These are phyloP conservation scores for Tulasnella sp. DNA, from an alignment of 768 basidiomycete species.

Conservation along the genomic window DNA sequence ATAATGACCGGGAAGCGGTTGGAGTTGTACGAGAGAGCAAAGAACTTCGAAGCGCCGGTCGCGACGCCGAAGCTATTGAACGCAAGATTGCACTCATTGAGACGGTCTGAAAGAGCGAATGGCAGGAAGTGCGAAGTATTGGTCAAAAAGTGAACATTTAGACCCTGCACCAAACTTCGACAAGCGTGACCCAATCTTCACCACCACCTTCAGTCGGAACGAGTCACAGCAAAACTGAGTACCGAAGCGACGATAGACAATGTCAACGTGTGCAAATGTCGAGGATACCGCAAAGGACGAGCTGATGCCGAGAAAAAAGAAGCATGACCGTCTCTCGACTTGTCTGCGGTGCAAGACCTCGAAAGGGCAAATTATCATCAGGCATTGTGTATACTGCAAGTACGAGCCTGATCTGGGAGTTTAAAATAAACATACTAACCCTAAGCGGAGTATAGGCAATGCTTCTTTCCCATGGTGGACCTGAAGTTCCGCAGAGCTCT, in stretches of 20 bases:
- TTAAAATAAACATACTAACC: not conserved
- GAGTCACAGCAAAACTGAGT: not conserved
- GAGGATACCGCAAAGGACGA: slow-evolving; percentile 11
- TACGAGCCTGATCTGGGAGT: not conserved
- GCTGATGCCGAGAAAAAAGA: slow-evolving; percentile 6
- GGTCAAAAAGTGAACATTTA: slow-evolving; percentile 9
- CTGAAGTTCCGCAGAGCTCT: slow-evolving; percentile 10
- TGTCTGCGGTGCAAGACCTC: slow-evolving; percentile 3
- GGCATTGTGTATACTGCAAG: slow-evolving; percentile 13
- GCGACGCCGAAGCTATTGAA: slow-evolving; percentile 1
- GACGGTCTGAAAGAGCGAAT: not conserved
- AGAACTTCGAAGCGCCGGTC: not conserved
- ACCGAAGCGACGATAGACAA: not conserved
- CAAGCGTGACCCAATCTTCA: not conserved
- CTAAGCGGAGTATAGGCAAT: not conserved
- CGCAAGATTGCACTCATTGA: not conserved
- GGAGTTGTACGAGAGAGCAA: not conserved
- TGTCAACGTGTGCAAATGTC: slow-evolving; percentile 4
- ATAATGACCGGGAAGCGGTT: not conserved
- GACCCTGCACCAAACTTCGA: not conserved
- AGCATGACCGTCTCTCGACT: not conserved
- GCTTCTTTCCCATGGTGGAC: slow-evolving; percentile 5
- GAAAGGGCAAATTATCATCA: slow-evolving; percentile 4
- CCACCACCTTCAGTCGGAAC: not conserved
- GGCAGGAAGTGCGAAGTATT: not conserved